A percentile compares a stretch with the other conserved stretches of the same genome.
These are phyloP conservation scores for Orbilia javanica DNA, from an alignment of 2,329 filamentous ascomycete species.

Conservation along the genomic window DNA sequence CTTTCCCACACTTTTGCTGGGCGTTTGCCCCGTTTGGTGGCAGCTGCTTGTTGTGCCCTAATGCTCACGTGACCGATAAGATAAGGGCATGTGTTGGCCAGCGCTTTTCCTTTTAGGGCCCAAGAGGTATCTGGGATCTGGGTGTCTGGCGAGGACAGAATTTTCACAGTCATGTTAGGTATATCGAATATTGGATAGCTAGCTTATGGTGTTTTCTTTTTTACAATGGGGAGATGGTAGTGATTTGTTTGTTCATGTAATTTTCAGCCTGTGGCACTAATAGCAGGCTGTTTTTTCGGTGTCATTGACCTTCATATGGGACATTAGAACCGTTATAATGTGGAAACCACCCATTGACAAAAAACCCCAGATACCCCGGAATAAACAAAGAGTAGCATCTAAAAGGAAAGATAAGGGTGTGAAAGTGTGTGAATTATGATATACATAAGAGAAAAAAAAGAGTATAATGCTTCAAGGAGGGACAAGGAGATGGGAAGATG, in stretches of 20 bases:
- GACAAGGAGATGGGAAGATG: constrained; percentile 4
- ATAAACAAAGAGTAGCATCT: constrained; percentile 29
- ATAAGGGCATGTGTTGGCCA: constrained; percentile 37
- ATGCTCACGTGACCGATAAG: constrained; percentile 55
- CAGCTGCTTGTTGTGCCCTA: constrained; percentile 35
- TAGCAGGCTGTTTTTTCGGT: constrained; percentile 43
- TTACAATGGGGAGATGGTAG: neutral
- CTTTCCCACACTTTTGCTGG: constrained; percentile 46
- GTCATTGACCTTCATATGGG: constrained; percentile 55
- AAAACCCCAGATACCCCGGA: constrained; percentile 31
- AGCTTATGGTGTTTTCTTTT: neutral
- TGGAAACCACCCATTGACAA: constrained; percentile 13
- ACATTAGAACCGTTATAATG: constrained; percentile 53
- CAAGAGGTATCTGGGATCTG: neutral
- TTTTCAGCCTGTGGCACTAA: constrained; percentile 26
- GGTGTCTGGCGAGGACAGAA: neutral
- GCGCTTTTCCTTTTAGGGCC: neutral
- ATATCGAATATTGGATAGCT: neutral
- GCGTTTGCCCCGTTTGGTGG: constrained; percentile 38
- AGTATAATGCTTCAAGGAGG: constrained; percentile 25
- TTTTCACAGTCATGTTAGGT: neutral
- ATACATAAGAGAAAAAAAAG: constrained; percentile 41
- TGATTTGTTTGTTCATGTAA: constrained; percentile 27
- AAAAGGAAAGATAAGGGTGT: constrained; percentile 34
- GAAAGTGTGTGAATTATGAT: constrained; percentile 49